These are phyloP conservation scores for Gentiana macrophylla DNA, from an alignment of 257 asterid genomes.

Conservation along the genomic window DNA sequence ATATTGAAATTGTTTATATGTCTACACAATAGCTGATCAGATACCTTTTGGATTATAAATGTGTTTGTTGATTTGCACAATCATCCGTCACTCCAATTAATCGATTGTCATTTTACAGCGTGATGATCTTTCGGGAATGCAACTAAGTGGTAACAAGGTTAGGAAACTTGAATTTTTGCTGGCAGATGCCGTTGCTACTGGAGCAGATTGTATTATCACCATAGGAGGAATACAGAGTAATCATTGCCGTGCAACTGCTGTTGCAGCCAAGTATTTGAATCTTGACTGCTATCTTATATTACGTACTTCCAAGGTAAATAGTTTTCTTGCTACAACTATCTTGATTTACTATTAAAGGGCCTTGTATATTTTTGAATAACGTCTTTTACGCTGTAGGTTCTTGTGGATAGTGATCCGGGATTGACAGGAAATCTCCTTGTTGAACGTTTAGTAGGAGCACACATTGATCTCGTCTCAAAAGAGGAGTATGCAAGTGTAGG, in stretches of 20 bases:
- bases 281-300: slow-evolving; percentile 81
- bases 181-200: slow-evolving; percentile 89
- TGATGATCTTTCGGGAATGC: slow-evolving; percentile 97
- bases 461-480: slow-evolving; percentile 83
- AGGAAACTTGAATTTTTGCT: slow-evolving; percentile 93
- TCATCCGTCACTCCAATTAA: slow-evolving; percentile 15
- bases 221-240: slow-evolving; percentile 98
- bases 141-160: slow-evolving; percentile 95
- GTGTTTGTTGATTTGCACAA: neutral
- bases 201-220: slow-evolving; percentile 83
- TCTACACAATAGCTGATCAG: neutral
- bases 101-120: slow-evolving; percentile 43
- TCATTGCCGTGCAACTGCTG: slow-evolving; percentile 98
- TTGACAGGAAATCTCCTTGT: slow-evolving; percentile 93
- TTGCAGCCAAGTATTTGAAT: slow-evolving; percentile 84
- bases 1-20: neutral
- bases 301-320: slow-evolving; percentile 82
- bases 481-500: slow-evolving; percentile 89
- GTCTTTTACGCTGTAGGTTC: slow-evolving; percentile 37
- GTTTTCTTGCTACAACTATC: neutral
- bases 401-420: slow-evolving; percentile 87
- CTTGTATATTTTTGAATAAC: slow-evolving; percentile 9
- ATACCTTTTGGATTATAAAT: neutral
- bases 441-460: slow-evolving; percentile 96
- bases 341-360: slow-evolving; percentile 2